Evolutionary conservation across 257 asterid genomes (phyloP).

Genomic region (Eucommia ulmoides): DNA sequence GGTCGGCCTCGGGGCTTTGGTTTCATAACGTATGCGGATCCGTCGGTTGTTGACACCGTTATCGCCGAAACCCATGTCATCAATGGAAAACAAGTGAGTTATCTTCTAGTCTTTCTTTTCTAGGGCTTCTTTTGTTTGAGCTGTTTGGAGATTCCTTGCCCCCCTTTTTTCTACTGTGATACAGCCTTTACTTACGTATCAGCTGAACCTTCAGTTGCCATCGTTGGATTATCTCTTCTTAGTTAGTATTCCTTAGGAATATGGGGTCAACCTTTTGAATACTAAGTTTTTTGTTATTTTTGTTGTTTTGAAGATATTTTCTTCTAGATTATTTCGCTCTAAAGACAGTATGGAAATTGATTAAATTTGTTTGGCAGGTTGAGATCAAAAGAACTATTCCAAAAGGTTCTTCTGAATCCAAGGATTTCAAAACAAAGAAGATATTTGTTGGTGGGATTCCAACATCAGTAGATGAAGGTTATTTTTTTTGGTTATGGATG

Average conservation of each 20-base stretch:
- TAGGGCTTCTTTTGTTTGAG: neutral
- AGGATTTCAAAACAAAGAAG: slow-evolving; percentile 81
- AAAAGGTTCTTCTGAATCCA: slow-evolving; percentile 77
- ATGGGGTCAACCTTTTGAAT: neutral
- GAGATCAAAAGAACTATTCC: slow-evolving; percentile 95
- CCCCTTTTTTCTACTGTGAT: neutral
- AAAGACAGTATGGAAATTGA: neutral
- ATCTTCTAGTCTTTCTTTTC: neutral
- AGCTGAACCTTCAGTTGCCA: neutral
- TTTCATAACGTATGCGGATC: slow-evolving; percentile 78
- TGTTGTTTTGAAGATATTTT: too few relatives aligned
- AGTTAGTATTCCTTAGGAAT: neutral
- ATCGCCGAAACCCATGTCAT: slow-evolving; percentile 78
- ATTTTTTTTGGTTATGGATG: too few relatives aligned
- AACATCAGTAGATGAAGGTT: slow-evolving; percentile 70
- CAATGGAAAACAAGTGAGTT: slow-evolving; percentile 78
- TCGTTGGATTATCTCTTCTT: neutral
- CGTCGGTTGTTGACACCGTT: slow-evolving; percentile 74
- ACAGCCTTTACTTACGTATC: neutral
- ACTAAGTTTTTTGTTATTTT: too few relatives aligned
- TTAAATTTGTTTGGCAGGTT: slow-evolving; percentile 32
- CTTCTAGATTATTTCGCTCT: too few relatives aligned
- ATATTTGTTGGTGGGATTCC: slow-evolving; percentile 93
- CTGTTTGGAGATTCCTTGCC: neutral
- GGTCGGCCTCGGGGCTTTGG: slow-evolving; percentile 97